phyloP scores from a whole-genome alignment of 2,329 filamentous ascomycete species.

The Venturia asperata region DNA sequence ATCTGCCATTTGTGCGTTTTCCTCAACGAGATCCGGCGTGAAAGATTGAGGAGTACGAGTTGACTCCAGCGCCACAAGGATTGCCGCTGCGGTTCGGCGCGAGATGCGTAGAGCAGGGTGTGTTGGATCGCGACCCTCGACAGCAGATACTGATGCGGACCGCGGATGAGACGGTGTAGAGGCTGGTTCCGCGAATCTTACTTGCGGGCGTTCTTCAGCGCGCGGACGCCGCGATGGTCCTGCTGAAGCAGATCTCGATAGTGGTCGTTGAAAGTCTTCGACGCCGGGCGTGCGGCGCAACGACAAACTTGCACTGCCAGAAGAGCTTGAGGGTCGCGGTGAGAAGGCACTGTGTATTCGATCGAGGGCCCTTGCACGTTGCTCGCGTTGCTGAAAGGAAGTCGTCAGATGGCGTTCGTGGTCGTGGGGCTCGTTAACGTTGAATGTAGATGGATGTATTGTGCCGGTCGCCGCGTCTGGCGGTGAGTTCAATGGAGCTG shows the following conservation, averaged over 20 bases:
- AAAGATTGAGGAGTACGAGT: slow-evolving; percentile 76
- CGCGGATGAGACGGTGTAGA: slow-evolving; percentile 30
- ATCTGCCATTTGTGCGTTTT: slow-evolving; percentile 89
- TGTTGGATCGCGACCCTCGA: slow-evolving; percentile 31
- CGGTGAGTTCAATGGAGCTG: background rate
- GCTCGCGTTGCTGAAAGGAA: slow-evolving; percentile 38
- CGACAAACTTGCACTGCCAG: slow-evolving; percentile 43
- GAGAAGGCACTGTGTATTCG: slow-evolving; percentile 30
- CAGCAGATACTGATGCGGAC: slow-evolving; percentile 28
- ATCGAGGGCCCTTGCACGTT: slow-evolving; percentile 32
- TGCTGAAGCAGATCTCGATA: slow-evolving; percentile 39
- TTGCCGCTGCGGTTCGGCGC: slow-evolving; percentile 76
- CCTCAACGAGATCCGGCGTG: slow-evolving; percentile 76
- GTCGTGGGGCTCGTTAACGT: slow-evolving; percentile 34
- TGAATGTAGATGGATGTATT: slow-evolving; percentile 12
- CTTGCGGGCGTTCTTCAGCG: slow-evolving; percentile 26
- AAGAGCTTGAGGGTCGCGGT: slow-evolving; percentile 46
- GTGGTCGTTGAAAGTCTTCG: slow-evolving; percentile 37
- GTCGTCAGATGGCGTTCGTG: slow-evolving; percentile 31
- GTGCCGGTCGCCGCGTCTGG: slow-evolving; percentile 12
- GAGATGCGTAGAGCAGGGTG: slow-evolving; percentile 64
- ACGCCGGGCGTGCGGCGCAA: slow-evolving; percentile 49
- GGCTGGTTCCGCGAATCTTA: slow-evolving; percentile 31
- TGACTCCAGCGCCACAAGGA: slow-evolving; percentile 86
- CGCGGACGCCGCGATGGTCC: slow-evolving; percentile 31